Base-by-base conservation (phyloP, 305 asterid genomes). In the Ajuga reptans region DNA sequence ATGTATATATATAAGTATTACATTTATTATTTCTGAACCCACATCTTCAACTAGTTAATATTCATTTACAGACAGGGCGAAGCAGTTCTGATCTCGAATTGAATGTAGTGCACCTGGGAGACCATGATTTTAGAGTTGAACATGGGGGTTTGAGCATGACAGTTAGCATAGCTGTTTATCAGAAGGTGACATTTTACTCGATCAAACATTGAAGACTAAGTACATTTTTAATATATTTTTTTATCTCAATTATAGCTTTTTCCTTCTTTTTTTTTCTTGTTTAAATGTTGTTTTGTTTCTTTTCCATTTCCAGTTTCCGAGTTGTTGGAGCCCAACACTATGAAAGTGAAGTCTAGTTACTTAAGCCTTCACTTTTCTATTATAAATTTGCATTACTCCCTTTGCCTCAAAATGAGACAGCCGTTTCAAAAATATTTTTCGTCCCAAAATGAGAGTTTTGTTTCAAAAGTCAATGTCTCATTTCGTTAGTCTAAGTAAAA, bases 111-210 rank as follows among this genome's bases (percentile, higher is more conserved):
- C 90, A 72, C 79, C 80, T 87, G 63, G 72, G 84, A 62, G 79
- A 84, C 77, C 76, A 66, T 66, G 86, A 85, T 74, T 92, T 81
- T 57, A 81, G 85, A 78, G 95, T 90, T 77, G 97, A 90, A 74
- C 85, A 81, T 75, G 85, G 85, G 54, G 96, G 95, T 78, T 46
- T 87, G 62, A 88, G 86, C 87, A 79, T 65, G 81, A 88, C 68
- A 4, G 90, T 81, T 82, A 83, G 85, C 80, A 68, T 88, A 75
- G 91, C 96, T 65, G 85, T 78, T 70, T 88, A 90, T 75, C 80
- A 79, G 66, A 88, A 93, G 96, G 98, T 93, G 64, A 75, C 42
- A 21, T 65, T 29, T 68, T 43, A 47, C 50, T 34, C 57, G 39
- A 29, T 68, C 29, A n/a, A 58, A 50, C 29, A 70, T 49, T 11